These are phyloP conservation scores for Bipolaris sorokiniana DNA, from an alignment of 2,329 filamentous ascomycete species.

Conservation along the genomic window DNA sequence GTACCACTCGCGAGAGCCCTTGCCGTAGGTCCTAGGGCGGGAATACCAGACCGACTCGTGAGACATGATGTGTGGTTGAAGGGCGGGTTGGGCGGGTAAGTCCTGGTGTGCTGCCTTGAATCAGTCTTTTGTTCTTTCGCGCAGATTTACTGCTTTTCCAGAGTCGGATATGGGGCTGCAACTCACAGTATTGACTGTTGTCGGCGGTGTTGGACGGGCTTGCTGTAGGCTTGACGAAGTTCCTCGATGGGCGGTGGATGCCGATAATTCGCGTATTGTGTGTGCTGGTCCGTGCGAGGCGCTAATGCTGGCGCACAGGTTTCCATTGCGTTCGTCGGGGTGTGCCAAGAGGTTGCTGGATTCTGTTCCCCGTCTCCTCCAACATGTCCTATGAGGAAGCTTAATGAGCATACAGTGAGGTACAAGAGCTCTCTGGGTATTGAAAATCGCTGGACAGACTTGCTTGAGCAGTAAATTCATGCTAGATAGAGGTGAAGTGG, in stretches of 20 bases:
- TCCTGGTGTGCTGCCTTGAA: slow-evolving; percentile 9
- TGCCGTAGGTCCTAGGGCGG: slow-evolving; percentile 95
- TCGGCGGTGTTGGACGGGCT: slow-evolving; percentile 15
- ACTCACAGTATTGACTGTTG: slow-evolving; percentile 18
- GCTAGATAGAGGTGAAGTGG: neutral
- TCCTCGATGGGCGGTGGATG: slow-evolving; percentile 6
- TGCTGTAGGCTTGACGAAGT: slow-evolving; percentile 16
- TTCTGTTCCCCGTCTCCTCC: neutral
- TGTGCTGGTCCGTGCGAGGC: slow-evolving; percentile 12
- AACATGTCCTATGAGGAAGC: slow-evolving; percentile 5
- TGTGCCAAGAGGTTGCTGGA: slow-evolving; percentile 12
- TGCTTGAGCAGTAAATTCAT: neutral
- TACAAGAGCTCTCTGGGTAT: neutral
- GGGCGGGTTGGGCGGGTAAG: slow-evolving; percentile 6
- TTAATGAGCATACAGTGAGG: neutral
- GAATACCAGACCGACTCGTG: slow-evolving; percentile 99
- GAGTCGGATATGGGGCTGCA: neutral
- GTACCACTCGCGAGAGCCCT: slow-evolving; percentile 93
- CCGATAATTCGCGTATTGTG: slow-evolving; percentile 19
- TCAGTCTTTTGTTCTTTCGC: neutral
- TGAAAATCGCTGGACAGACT: neutral
- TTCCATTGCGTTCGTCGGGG: slow-evolving; percentile 4
- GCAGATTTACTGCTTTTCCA: neutral
- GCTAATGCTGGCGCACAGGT: slow-evolving; percentile 8
- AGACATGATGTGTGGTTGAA: slow-evolving; percentile 68